Base-by-base conservation (phyloP, 495 filamentous ascomycete species). In the Hypoxylon fragiforme region DNA sequence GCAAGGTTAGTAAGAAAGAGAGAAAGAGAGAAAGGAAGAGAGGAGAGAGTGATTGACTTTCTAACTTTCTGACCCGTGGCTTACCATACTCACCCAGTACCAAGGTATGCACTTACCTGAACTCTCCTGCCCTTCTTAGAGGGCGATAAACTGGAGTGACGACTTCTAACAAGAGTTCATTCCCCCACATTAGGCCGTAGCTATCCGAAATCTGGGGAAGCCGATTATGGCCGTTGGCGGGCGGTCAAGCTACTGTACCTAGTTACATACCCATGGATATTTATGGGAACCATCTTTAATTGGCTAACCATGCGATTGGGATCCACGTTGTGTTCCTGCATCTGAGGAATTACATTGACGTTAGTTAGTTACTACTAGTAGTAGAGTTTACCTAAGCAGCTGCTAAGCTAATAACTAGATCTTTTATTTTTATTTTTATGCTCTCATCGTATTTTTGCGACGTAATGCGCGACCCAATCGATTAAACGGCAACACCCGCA, bases 191-290 rank as follows among this genome's bases (percentile, higher is more conserved):
- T 45, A 31, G 49, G 14, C 65, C 65, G 65, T 40, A 24, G 49
- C 8, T 68, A 65, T 56, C 65, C 65, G 65, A 37, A 52, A 52
- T 61, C 62, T 63, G 65, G 65, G 65, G 60, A 61, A 58, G 62
- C 65, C 65, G 65, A 63, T 38, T 49, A 19, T 63, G 55, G 58
- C 62, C 65, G 65, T 42, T 9, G 12, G 20, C 24, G 31, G 22
- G 35, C 19, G n/a, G n/a, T n/a, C 39, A 28, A 34, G 31, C 31
- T 30, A 26, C 20, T 19, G 20, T 34, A 21, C 14, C 45, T 31
- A 8, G 3, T n/a, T n/a, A 12, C 3, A 34, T 34, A 43, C 44
- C 50, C 56, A 40, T n/a, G n/a, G n/a, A n/a, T n/a, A n/a, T n/a
- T n/a, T n/a, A n/a, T n/a, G n/a, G n/a, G n/a, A n/a, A 28, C 24